phyloP scores from a whole-genome alignment of 768 basidiomycete species.

The Sporobolomyces roseus region DNA sequence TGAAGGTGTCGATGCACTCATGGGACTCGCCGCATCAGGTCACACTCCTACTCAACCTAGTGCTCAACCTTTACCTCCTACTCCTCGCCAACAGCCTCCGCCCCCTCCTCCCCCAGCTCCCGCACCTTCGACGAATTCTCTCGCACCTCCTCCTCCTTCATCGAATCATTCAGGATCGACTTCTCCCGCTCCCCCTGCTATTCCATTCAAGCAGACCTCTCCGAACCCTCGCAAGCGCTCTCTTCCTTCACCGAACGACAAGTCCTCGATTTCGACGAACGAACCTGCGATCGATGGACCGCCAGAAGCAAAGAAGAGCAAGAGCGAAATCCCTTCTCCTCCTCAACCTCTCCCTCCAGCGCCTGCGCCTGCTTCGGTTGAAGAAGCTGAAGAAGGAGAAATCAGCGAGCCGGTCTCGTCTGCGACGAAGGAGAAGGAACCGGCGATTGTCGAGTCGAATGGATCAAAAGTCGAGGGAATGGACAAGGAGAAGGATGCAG shows the following conservation, averaged over 20 bases:
- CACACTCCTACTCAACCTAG: constrained; percentile 1
- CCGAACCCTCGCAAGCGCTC: constrained; percentile 36
- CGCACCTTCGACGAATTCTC: background rate
- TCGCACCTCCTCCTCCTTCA: background rate
- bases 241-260: background rate
- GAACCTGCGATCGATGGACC: background rate
- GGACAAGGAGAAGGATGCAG: too few relatives aligned
- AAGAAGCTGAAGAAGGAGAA: constrained; percentile 18
- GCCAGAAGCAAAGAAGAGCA: constrained; percentile 12
- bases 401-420: background rate
- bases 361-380: background rate
- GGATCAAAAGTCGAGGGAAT: too few relatives aligned
- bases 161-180: too few relatives aligned
- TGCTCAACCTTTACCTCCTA: background rate
- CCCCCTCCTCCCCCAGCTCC: constrained; percentile 7
- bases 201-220: background rate
- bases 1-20: constrained; percentile 79
- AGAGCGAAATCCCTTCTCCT: background rate
- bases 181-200: background rate
- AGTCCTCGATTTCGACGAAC: background rate
- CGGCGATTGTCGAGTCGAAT: too few relatives aligned
- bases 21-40: constrained; percentile 58
- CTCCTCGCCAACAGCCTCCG: background rate
- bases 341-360: background rate
- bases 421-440: too few relatives aligned